These are phyloP conservation scores for Boletus sensibilis DNA, from an alignment of 768 basidiomycete genomes.

Conservation along the genomic window DNA sequence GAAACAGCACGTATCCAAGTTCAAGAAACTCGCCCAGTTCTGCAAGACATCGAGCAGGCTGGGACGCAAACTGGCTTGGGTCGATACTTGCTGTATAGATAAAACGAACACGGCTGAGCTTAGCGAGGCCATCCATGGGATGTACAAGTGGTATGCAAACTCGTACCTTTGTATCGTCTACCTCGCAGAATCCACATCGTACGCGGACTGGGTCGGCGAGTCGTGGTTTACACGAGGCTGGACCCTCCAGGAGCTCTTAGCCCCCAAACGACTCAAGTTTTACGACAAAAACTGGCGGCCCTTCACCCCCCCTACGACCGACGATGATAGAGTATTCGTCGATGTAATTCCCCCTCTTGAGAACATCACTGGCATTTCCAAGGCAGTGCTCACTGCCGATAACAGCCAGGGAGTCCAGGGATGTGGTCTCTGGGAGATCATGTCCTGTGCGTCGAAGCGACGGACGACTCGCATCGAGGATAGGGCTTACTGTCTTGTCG, in stretches of 20 bases:
- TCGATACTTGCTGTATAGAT: slow-evolving; percentile 26
- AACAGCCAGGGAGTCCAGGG: neutral
- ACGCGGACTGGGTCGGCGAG: neutral
- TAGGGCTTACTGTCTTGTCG: slow-evolving; percentile 21
- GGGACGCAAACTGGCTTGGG: slow-evolving; percentile 8
- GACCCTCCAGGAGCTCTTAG: slow-evolving; percentile 16
- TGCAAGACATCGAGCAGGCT: slow-evolving; percentile 1
- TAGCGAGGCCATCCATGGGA: slow-evolving; percentile 18
- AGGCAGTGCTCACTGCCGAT: neutral
- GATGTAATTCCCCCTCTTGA: neutral
- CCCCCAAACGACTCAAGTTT: slow-evolving; percentile 20
- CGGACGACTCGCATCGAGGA: slow-evolving; percentile 25
- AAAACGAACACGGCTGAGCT: slow-evolving; percentile 15
- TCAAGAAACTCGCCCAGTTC: slow-evolving; percentile 3
- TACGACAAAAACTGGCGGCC: slow-evolving; percentile 15
- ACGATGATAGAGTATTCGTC: neutral
- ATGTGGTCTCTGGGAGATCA: slow-evolving; percentile 6
- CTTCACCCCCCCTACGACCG: neutral
- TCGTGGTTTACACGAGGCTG: slow-evolving; percentile 17
- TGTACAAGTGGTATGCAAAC: slow-evolving; percentile 27
- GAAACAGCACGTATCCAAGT: neutral
- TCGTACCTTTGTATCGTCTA: slow-evolving; percentile 21
- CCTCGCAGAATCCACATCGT: slow-evolving; percentile 3
- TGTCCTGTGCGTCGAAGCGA: slow-evolving; percentile 24
- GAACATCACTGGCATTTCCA: slow-evolving; percentile 1